phyloP scores from a whole-genome alignment of 2,329 filamentous ascomycete species.

The Fusarium longipes region DNA sequence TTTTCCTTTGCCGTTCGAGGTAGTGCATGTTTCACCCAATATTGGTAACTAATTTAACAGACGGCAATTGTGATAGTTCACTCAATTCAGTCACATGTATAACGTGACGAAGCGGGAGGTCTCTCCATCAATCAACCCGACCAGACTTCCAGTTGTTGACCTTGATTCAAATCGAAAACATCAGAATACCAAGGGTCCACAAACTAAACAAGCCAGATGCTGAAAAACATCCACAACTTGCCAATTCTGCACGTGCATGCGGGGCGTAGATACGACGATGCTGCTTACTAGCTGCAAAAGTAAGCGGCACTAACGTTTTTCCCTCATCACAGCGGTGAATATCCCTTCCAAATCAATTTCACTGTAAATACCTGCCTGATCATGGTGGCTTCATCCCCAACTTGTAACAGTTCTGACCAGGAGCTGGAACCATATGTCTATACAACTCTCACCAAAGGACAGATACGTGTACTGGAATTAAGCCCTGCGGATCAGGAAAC shows the following conservation, averaged over 20 bases:
- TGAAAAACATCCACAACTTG: neutral
- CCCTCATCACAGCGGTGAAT: fast-evolving
- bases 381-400: fast-evolving
- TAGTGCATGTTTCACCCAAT: neutral
- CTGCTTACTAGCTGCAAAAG: neutral
- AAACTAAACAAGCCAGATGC: neutral
- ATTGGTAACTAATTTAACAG: too few species aligned
- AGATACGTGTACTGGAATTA: neutral
- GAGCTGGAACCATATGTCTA: neutral
- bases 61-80: too few species aligned
- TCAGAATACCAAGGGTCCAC: neutral
- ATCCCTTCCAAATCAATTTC: too few species aligned
- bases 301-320: fast-evolving
- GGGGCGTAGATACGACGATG: too few species aligned
- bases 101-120: too few species aligned
- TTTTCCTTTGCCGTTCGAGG: too few species aligned
- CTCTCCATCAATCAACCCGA: too few species aligned
- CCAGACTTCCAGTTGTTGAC: too few species aligned
- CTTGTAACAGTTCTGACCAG: fast-evolving
- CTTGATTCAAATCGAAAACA: too few species aligned
- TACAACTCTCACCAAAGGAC: neutral
- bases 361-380: fast-evolving
- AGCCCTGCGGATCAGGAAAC: neutral
- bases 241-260: neutral
- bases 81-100: too few species aligned